Conservation (phyloP, 495 filamentous ascomycete genomes). For the Hyaloscypha finlandica region DNA sequence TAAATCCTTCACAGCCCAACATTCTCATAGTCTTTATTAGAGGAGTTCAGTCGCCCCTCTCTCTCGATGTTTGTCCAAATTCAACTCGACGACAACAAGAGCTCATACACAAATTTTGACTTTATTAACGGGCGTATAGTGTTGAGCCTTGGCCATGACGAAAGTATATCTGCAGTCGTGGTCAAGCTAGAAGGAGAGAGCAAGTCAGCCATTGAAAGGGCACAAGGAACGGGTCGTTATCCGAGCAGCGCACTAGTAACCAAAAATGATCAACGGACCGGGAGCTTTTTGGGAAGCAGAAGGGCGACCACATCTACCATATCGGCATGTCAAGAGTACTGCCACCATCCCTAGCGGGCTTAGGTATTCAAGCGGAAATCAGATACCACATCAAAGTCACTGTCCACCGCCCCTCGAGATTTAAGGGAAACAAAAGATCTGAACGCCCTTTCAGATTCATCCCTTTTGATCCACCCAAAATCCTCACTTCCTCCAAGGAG, state of each 20-base stretch:
- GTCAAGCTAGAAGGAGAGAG: slow-evolving; percentile 96
- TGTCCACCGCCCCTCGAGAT: slow-evolving; percentile 76
- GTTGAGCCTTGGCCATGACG: slow-evolving; percentile 61
- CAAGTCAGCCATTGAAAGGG: slow-evolving; percentile 51
- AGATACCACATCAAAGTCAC: slow-evolving; percentile 93
- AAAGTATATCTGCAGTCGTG: slow-evolving; percentile 73
- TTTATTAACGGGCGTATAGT: slow-evolving; percentile 67
- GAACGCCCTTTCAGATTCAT: slow-evolving; percentile 68
- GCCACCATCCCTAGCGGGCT: slow-evolving; percentile 81
- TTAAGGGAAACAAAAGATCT: slow-evolving; percentile 79
- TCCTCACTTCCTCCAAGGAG: slow-evolving; percentile 67
- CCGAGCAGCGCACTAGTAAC: slow-evolving; percentile 22
- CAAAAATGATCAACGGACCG: slow-evolving; percentile 30
- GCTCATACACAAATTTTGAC: slow-evolving; percentile 89
- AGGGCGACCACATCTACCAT: slow-evolving; percentile 46
- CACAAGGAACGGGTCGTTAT: slow-evolving; percentile 30
- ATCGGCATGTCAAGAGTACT: slow-evolving; percentile 81
- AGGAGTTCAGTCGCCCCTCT: too few relatives aligned
- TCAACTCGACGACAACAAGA: slow-evolving; percentile 69
- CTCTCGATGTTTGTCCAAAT: slow-evolving; percentile 73
- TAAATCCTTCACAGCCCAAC: too few relatives aligned
- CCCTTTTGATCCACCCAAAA: slow-evolving; percentile 86
- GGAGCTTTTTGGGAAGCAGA: slow-evolving; percentile 37
- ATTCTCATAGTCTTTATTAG: too few relatives aligned
- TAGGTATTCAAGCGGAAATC: slow-evolving; percentile 82